Conservation (phyloP, 768 basidiomycete species). For the Rickenella mellea region DNA sequence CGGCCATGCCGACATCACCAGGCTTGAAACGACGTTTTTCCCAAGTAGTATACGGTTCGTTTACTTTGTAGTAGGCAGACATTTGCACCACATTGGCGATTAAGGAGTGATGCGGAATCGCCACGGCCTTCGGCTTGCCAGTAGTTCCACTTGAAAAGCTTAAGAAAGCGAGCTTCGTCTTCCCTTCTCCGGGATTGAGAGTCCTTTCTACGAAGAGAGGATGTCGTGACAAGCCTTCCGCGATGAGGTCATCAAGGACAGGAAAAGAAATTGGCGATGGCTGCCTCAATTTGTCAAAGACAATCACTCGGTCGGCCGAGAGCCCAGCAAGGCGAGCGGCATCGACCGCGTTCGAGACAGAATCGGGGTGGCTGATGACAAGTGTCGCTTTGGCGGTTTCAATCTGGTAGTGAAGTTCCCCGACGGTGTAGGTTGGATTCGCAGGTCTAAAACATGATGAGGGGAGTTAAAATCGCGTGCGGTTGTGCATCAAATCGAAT, state of each 20-base stretch:
- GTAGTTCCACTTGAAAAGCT: slow-evolving; percentile 74
- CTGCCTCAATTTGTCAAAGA: slow-evolving; percentile 21
- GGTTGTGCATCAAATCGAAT: slow-evolving; percentile 3
- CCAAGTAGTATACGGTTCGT: slow-evolving; percentile 32
- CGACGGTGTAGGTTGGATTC: slow-evolving; percentile 49
- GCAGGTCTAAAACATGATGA: slow-evolving; percentile 32
- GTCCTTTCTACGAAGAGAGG: slow-evolving; percentile 38
- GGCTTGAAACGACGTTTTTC: slow-evolving; percentile 44
- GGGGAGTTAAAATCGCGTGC: too few relatives aligned
- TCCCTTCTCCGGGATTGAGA: slow-evolving; percentile 50
- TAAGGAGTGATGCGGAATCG: slow-evolving; percentile 48
- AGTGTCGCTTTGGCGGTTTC: slow-evolving; percentile 35
- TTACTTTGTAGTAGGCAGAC: slow-evolving; percentile 41
- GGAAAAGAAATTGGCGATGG: slow-evolving; percentile 1
- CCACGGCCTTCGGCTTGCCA: slow-evolving; percentile 64
- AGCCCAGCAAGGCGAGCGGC: slow-evolving; percentile 34
- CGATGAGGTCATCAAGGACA: slow-evolving; percentile 38
- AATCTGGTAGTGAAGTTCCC: slow-evolving; percentile 53
- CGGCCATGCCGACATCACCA: slow-evolving; percentile 52
- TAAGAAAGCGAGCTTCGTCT: slow-evolving; percentile 59
- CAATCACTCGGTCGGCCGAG: slow-evolving; percentile 32
- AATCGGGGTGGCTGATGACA: slow-evolving; percentile 38
- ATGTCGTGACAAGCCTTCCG: slow-evolving; percentile 32
- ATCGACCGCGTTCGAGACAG: slow-evolving; percentile 30
- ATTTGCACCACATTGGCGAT: slow-evolving; percentile 58